Conservation (phyloP, 1,284 basidiomycete species). For the Malassezia pachydermatis region DNA sequence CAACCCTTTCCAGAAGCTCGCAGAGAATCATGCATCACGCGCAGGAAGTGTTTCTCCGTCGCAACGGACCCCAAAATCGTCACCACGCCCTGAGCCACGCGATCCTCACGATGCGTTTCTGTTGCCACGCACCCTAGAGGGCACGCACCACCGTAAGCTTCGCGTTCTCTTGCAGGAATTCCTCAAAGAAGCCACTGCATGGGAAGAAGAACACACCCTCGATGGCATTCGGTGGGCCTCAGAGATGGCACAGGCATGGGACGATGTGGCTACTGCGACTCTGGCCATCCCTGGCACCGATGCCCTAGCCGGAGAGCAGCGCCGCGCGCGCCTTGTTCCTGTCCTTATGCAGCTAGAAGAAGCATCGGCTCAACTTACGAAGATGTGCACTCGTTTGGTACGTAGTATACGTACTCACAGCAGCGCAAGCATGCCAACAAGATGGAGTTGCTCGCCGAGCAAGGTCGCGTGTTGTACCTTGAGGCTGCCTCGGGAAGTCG, state of each 20-base stretch:
- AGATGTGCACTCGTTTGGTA: constrained; percentile 23
- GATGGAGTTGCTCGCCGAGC: constrained; percentile 22
- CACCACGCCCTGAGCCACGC: background rate
- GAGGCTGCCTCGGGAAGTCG: constrained; percentile 26
- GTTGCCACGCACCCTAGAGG: constrained; percentile 29
- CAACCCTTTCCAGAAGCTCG: constrained; percentile 27
- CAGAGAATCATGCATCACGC: constrained; percentile 5
- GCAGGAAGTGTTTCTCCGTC: background rate
- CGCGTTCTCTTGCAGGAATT: constrained; percentile 26
- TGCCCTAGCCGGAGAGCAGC: constrained; percentile 17
- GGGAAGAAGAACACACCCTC: constrained; percentile 36
- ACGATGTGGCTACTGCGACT: constrained; percentile 17
- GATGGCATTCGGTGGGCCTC: constrained; percentile 38
- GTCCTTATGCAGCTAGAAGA: constrained; percentile 10
- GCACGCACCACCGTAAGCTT: constrained; percentile 32
- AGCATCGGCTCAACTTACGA: constrained; percentile 6
- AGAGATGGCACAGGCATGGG: constrained; percentile 27
- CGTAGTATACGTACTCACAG: constrained; percentile 4
- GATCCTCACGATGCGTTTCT: constrained; percentile 18
- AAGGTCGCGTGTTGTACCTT: constrained; percentile 18
- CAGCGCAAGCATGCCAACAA: constrained; percentile 23
- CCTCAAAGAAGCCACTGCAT: constrained; percentile 21
- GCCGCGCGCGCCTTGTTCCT: constrained; percentile 6
- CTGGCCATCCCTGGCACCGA: background rate
- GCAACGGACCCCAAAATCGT: background rate